Conservation (phyloP, 192 early-diverging fungal genomes). For the Fimicolochytrium jonesii region DNA sequence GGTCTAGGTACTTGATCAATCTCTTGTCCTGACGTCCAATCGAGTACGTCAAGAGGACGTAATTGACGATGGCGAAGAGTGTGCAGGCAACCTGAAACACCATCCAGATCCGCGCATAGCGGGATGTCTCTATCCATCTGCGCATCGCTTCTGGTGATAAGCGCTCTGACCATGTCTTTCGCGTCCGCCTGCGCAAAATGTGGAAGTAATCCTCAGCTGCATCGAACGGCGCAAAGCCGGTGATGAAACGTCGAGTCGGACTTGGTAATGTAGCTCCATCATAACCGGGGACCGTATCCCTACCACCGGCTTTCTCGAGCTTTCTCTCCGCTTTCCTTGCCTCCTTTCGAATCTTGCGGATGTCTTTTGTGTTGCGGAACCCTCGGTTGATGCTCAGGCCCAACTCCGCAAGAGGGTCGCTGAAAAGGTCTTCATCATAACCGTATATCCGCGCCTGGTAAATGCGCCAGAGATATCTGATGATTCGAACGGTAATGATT, state of each 20-base stretch:
- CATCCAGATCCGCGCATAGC: slow-evolving; percentile 48
- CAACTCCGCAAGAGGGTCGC: slow-evolving; percentile 49
- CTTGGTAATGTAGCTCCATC: not conserved
- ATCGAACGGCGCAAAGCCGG: slow-evolving; percentile 22
- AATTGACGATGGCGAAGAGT: slow-evolving; percentile 47
- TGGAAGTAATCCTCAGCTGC: slow-evolving; percentile 42
- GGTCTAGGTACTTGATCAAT: slow-evolving; percentile 46
- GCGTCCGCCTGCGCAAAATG: slow-evolving; percentile 29
- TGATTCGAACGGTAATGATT: slow-evolving; percentile 36
- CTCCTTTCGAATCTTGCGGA: slow-evolving; percentile 53
- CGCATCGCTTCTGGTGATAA: slow-evolving; percentile 44
- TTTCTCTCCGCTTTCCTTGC: slow-evolving; percentile 18
- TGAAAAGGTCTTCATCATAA: slow-evolving; percentile 46
- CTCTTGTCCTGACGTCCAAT: slow-evolving; percentile 29
- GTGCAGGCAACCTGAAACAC: slow-evolving; percentile 49
- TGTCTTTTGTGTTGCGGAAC: slow-evolving; percentile 43
- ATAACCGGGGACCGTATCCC: not conserved
- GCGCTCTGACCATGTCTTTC: slow-evolving; percentile 39
- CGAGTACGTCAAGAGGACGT: slow-evolving; percentile 45
- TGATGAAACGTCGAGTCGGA: slow-evolving; percentile 15
- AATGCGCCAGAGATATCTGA: slow-evolving; percentile 42
- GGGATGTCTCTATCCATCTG: slow-evolving; percentile 35
- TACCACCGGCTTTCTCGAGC: not conserved
- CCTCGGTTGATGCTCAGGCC: slow-evolving; percentile 40
- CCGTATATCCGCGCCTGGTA: slow-evolving; percentile 46